phyloP scores from a whole-genome alignment of 306 rosid genomes.

The Castanospermum australe region DNA sequence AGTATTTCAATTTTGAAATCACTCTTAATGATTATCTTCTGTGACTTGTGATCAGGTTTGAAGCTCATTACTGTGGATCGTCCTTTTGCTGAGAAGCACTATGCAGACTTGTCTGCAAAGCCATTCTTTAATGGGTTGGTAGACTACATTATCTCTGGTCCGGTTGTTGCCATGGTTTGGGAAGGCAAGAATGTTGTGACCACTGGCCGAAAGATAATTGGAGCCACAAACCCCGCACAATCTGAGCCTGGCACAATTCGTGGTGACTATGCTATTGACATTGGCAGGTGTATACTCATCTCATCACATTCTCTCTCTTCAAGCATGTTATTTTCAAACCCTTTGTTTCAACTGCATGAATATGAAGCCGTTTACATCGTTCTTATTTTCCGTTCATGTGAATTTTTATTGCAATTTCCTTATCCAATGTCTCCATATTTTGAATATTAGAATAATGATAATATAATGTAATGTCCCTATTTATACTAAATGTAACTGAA shows the following conservation, averaged over 20 bases:
- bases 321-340: conserved; percentile 10
- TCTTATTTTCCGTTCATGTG: too few species aligned
- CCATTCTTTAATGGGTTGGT: conserved; percentile 69
- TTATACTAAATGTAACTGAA: too few species aligned
- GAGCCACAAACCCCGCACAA: conserved; percentile 86
- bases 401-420: too few species aligned
- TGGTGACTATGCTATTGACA: conserved; percentile 87
- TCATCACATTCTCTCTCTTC: background rate
- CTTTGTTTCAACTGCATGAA: conserved; percentile 2
- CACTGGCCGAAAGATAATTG: conserved; percentile 66
- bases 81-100: conserved; percentile 64
- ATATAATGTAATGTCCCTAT: too few species aligned
- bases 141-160: conserved; percentile 64
- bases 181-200: conserved; percentile 65
- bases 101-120: conserved; percentile 64
- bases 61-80: conserved; percentile 62
- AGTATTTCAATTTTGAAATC: background rate
- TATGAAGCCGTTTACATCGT: conserved; percentile 26
- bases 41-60: conserved; percentile 43
- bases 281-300: conserved; percentile 63
- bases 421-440: too few species aligned
- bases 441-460: too few species aligned
- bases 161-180: conserved; percentile 74
- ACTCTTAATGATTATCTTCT: background rate
- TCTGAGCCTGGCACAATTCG: conserved; percentile 93